Evolutionary conservation across 306 rosid genomes (phyloP).

Genomic region (Vigna angularis): DNA sequence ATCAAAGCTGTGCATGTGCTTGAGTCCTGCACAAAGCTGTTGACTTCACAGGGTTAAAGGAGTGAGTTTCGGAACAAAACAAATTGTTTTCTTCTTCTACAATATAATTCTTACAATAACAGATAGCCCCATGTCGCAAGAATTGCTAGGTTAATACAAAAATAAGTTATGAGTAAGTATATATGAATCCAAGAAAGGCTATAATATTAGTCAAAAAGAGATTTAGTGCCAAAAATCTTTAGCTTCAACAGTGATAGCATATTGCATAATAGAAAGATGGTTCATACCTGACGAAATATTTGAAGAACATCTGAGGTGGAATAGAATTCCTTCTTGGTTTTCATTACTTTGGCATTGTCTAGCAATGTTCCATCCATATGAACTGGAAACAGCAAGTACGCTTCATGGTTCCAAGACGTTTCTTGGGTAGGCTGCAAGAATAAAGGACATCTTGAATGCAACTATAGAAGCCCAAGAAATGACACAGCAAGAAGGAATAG

Average conservation of each 20-base stretch:
- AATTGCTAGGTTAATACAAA: slow-evolving; percentile 35
- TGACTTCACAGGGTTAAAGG: slow-evolving; percentile 51
- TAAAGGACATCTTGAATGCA: slow-evolving; percentile 36
- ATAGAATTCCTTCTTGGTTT: slow-evolving; percentile 79
- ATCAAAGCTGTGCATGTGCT: slow-evolving; percentile 94
- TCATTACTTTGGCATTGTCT: slow-evolving; percentile 87
- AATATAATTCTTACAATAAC: slow-evolving; percentile 22
- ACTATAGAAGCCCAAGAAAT: slow-evolving; percentile 35
- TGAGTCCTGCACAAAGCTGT: slow-evolving; percentile 98
- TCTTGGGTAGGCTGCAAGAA: slow-evolving; percentile 79
- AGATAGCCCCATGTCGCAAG: slow-evolving; percentile 5
- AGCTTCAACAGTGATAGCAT: slow-evolving; percentile 19
- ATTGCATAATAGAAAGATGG: slow-evolving; percentile 6
- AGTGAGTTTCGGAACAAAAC: slow-evolving; percentile 28
- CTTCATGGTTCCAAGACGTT: slow-evolving; percentile 93
- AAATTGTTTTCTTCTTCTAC: slow-evolving; percentile 24
- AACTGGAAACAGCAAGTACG: slow-evolving; percentile 94
- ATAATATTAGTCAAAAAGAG: slow-evolving; percentile 6
- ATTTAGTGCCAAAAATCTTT: slow-evolving; percentile 7
- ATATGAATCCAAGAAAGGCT: slow-evolving; percentile 21
- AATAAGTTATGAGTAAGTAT: neutral
- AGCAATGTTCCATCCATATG: slow-evolving; percentile 97
- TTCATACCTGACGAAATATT: slow-evolving; percentile 85
- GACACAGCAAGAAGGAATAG: slow-evolving; percentile 20
- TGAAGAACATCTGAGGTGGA: slow-evolving; percentile 90